Conservation (phyloP, 768 basidiomycete species). For the Trametes gibbosa region DNA sequence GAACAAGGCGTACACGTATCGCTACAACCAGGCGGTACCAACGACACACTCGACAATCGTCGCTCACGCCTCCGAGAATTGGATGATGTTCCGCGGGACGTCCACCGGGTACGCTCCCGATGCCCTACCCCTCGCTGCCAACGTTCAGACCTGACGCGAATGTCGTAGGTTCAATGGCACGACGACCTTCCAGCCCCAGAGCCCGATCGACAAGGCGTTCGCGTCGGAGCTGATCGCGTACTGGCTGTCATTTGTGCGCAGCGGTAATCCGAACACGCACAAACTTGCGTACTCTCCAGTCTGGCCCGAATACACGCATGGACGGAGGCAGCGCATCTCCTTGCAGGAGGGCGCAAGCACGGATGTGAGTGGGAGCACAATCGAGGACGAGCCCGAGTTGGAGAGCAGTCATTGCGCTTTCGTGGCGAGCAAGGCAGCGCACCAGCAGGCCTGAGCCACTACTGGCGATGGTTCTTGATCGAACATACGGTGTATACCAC, state of each 20-base stretch:
- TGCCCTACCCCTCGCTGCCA: background rate
- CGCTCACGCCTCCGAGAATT: conserved; percentile 58
- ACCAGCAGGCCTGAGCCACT: conserved; percentile 39
- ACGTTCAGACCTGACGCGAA: background rate
- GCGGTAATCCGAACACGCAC: conserved; percentile 52
- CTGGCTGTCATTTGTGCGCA: conserved; percentile 64
- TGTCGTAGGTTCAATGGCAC: conserved; percentile 44
- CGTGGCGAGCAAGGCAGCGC: conserved; percentile 32
- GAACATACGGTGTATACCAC: no score
- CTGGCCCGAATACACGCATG: conserved; percentile 43
- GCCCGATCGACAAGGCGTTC: conserved; percentile 47
- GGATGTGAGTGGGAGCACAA: conserved; percentile 38
- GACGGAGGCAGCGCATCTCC: conserved; percentile 40
- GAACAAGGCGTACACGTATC: conserved; percentile 48
- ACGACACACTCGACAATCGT: conserved; percentile 36
- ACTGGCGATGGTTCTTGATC: no score
- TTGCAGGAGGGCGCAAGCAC: conserved; percentile 39
- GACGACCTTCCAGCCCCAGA: conserved; percentile 45
- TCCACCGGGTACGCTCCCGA: conserved; percentile 50
- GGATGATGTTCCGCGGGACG: conserved; percentile 65
- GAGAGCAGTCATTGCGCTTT: conserved; percentile 41
- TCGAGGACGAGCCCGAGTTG: conserved; percentile 37
- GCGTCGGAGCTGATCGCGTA: conserved; percentile 60
- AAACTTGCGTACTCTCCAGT: conserved; percentile 49
- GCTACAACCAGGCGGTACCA: conserved; percentile 57